These are phyloP conservation scores for Camellia japonica DNA, from an alignment of 148 eudicot species.

Conservation along the genomic window DNA sequence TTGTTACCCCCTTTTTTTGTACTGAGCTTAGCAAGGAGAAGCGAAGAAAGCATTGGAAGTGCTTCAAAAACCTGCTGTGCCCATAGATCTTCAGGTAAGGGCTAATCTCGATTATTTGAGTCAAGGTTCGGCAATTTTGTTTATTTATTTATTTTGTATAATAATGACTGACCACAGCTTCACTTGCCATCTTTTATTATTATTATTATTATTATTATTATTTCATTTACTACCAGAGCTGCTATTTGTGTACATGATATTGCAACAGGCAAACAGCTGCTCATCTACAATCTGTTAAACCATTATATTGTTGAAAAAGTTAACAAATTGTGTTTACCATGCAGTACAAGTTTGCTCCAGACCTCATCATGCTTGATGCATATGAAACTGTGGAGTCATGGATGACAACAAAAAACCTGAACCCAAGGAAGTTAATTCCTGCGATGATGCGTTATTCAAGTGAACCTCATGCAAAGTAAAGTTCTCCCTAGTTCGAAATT, in stretches of 20 bases:
- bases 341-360: slow-evolving; percentile 99
- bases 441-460: slow-evolving; percentile 99
- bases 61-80: slow-evolving; percentile 81
- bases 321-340: slow-evolving; percentile 17
- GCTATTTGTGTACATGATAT: neutral
- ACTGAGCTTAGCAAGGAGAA: slow-evolving; percentile 78
- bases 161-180: neutral
- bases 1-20: neutral
- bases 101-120: slow-evolving; percentile 5
- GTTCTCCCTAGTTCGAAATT: neutral
- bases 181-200: neutral
- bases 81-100: slow-evolving; percentile 76
- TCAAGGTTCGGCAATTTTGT: slow-evolving; percentile 3
- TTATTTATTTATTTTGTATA: neutral
- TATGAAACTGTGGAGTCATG: slow-evolving; percentile 98
- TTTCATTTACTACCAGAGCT: neutral
- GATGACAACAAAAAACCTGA: slow-evolving; percentile 83
- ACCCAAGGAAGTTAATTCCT: slow-evolving; percentile 92
- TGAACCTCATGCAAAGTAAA: slow-evolving; percentile 97
- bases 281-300: neutral
- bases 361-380: slow-evolving; percentile 98
- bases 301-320: neutral
- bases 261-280: neutral
- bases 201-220: neutral
- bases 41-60: slow-evolving; percentile 94